Evolutionary conservation across 2,329 filamentous ascomycete species (phyloP).

Genomic region (Nannizziopsis barbatae): DNA sequence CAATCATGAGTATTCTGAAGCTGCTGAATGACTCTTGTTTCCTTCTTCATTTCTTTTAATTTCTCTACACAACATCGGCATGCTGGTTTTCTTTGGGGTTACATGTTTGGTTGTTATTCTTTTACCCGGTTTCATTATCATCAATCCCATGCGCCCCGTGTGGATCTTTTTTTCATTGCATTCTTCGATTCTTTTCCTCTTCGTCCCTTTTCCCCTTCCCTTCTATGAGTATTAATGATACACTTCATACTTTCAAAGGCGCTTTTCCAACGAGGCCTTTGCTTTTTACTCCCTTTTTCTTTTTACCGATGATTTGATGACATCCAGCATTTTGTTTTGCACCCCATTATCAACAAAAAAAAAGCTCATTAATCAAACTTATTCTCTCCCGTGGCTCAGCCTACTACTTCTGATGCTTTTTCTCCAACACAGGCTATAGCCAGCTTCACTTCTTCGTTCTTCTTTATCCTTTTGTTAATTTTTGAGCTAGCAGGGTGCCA

Average conservation of each 20-base stretch:
- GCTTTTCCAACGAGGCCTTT: not conserved
- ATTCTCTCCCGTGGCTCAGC: not conserved
- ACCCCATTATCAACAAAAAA: not conserved
- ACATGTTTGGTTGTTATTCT: conserved; percentile 10
- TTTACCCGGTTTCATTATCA: too few relatives aligned
- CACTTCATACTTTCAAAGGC: not conserved
- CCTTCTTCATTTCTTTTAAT: not conserved
- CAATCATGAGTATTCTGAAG: not conserved
- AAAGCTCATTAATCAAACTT: not conserved
- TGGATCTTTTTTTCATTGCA: conserved; percentile 6
- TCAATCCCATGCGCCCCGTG: too few relatives aligned
- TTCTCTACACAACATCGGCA: not conserved
- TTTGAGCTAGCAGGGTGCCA: conserved; percentile 3
- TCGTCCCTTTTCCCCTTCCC: conserved; percentile 7
- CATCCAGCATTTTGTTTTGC: not conserved
- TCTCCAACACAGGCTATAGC: not conserved
- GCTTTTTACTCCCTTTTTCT: not conserved
- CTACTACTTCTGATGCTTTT: not conserved
- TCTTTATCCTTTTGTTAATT: conserved; percentile 3
- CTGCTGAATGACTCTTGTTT: not conserved
- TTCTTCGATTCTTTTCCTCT: conserved; percentile 14
- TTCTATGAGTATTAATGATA: conserved; percentile 11
- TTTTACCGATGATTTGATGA: conserved; percentile 8
- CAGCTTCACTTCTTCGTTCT: not conserved
- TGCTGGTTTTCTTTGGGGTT: not conserved